Evolutionary conservation across 495 filamentous ascomycete genomes (phyloP), one percentile per base, ranked within the genome.

Genomic region (Xylaria flabelliformis): DNA sequence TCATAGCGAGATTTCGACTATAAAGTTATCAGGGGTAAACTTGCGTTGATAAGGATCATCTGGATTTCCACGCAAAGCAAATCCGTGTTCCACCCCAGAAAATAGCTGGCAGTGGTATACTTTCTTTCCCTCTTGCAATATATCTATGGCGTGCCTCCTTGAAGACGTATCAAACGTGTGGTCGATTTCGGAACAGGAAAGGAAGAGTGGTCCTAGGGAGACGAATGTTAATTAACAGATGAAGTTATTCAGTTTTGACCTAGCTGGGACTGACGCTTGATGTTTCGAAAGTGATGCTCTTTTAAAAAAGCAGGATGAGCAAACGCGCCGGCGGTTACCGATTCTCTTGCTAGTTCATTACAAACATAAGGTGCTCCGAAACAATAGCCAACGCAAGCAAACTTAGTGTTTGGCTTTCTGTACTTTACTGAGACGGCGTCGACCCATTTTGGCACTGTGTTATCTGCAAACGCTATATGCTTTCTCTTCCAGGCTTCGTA

Each of bases 101-200:
- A 86, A 92, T 50, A 93, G 78, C 80, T 87, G 89, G 72, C 91
- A 82, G 75, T 93, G 88, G 79, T 90, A 91, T 24, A 83, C 82
- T 75, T 88, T 83, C 42, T 80, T 80, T 58, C 82, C 80, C 75
- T 87, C 85, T 76, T 86, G 83, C 55, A 93, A 80, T 62, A 87
- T 88, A 3, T 84, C 86, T 76, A 91, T 85, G 19, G 87, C 88
- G 76, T 88, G 85, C 73, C 87, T 86, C 55, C 90, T 85, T 67
- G 88, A 85, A 75, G 86, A 79, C 42, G 83, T 80, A 24, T 86
- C 82, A 83, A 92, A 92, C 74, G 90, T 88, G 3, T 78, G 56
- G 79, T 92, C 90, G 76, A 83, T 86, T 78, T 91, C 89, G 82
- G 81, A 67, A 34, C 72, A 78, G 2, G 75, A 77, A 17, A 75